These are phyloP conservation scores for Boletus reticuloceps DNA, from an alignment of 768 basidiomycete species.

Conservation along the genomic window DNA sequence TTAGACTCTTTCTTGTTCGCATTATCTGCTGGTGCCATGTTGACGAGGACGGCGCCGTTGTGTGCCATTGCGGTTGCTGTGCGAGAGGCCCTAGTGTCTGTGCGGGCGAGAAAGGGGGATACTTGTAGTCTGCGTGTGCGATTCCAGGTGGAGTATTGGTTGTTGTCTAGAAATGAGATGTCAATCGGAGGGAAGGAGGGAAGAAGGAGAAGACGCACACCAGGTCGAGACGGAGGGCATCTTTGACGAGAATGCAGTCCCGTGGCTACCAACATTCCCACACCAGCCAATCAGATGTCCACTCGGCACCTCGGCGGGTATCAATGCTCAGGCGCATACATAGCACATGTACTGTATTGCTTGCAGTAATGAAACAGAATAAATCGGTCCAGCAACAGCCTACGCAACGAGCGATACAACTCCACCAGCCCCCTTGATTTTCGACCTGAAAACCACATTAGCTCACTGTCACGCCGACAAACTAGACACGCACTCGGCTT, in stretches of 20 bases:
- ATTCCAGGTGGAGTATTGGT: constrained; percentile 57
- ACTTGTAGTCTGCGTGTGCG: constrained; percentile 52
- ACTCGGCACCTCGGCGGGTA: constrained; percentile 4
- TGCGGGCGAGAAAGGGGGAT: constrained; percentile 50
- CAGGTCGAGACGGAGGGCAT: constrained; percentile 37
- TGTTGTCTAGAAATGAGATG: constrained; percentile 36
- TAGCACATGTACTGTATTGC: too few relatives aligned
- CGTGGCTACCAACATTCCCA: background rate
- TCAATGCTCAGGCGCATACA: too few relatives aligned
- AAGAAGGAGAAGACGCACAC: constrained; percentile 31
- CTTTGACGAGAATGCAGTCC: constrained; percentile 5
- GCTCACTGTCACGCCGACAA: constrained; percentile 15
- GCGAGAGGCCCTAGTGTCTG: constrained; percentile 47
- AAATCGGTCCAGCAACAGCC: background rate
- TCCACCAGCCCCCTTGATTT: constrained; percentile 93
- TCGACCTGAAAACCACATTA: constrained; percentile 40
- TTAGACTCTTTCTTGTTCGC: constrained; percentile 53
- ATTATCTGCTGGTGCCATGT: constrained; percentile 15
- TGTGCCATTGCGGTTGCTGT: constrained; percentile 51
- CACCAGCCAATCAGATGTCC: background rate
- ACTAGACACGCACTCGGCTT: constrained; percentile 62
- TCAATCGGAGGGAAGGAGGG: background rate
- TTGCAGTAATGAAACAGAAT: background rate
- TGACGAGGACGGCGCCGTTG: constrained; percentile 29
- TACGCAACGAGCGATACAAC: constrained; percentile 93